Evolutionary conservation across 306 rosid genomes (phyloP).

Genomic region (Dalbergia cultrata): DNA sequence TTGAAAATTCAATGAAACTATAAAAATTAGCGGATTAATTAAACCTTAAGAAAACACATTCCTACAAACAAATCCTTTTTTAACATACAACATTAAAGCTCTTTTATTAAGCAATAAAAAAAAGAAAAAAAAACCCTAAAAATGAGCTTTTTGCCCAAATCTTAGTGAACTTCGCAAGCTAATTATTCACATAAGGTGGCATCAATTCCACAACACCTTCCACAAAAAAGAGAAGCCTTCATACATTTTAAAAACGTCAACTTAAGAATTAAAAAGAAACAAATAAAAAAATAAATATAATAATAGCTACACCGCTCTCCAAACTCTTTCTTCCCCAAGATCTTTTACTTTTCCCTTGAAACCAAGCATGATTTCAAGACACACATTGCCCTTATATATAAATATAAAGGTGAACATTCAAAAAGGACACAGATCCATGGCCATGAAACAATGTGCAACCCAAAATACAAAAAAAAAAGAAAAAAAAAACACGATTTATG

Average conservation of each 20-base stretch:
- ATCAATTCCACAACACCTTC: conserved; percentile 16
- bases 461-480: conserved; percentile 6
- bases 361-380: conserved; percentile 11
- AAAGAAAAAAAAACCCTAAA: not conserved
- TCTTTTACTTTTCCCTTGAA: conserved; percentile 24
- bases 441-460: conserved; percentile 38
- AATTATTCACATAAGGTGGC: conserved; percentile 22
- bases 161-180: not conserved
- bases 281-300: not conserved
- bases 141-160: not conserved
- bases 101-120: not conserved
- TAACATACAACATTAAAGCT: not conserved
- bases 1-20: too few relatives aligned
- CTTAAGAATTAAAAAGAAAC: not conserved
- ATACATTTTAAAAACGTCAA: conserved; percentile 2
- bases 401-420: not conserved
- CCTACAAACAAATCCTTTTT: conserved; percentile 22
- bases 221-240: not conserved
- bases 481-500: not conserved
- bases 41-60: conserved; percentile 29
- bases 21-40: too few relatives aligned
- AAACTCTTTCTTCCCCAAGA: conserved; percentile 6
- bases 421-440: conserved; percentile 55
- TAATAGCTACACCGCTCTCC: not conserved
- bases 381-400: not conserved